Evolutionary conservation across 495 filamentous ascomycete genomes (phyloP), one percentile per base, ranked within the genome.

Genomic region (Penicillium atrosanguineum): DNA sequence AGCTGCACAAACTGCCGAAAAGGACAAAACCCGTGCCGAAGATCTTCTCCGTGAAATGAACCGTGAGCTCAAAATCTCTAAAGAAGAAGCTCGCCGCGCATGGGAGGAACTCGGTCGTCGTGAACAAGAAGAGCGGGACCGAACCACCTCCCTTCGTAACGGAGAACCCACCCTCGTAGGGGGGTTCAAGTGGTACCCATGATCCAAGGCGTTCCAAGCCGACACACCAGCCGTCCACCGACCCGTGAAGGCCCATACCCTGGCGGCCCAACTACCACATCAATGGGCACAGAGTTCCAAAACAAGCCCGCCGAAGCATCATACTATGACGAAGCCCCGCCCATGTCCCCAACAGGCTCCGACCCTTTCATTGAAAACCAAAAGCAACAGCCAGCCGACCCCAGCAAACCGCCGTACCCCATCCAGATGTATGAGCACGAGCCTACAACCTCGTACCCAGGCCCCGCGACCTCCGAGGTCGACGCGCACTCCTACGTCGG

Each of bases 61-160:
- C 36, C 86, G 93, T 40, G 94, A 98, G 69, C 75, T 98, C 28
- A 83, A 88, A 52, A 98, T 98, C 46, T 94, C 90, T 36, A 96
- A 96, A 62, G 93, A 97, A 54, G 94, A 98, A 72, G 94, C 95
- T 25, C 84, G 95, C 28, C 82, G 94, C 47, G 94, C 94, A 2
- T 98, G 94, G 94, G 94, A 98, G 64, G 94, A 98, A 63, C 83
- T 98, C 2, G 94, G 94, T 18, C 82, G 94, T 41, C 83, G 92
- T 43, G 95, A 97, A 69, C 91, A 96, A 60, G 91, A 95, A 68
- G 93, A 97, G 68, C 82, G 95, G n/a, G 93, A 97, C 50, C 76
- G 90, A n/a, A 95, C 89, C 7, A 79, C 82, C 50, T 88, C 87
- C 29, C 79, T 98, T 15, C 84, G 91, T 64, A 86, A 89, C 42